Conservation (phyloP, 108 stramenopile genomes). For the Skeletonema menzelii region DNA sequence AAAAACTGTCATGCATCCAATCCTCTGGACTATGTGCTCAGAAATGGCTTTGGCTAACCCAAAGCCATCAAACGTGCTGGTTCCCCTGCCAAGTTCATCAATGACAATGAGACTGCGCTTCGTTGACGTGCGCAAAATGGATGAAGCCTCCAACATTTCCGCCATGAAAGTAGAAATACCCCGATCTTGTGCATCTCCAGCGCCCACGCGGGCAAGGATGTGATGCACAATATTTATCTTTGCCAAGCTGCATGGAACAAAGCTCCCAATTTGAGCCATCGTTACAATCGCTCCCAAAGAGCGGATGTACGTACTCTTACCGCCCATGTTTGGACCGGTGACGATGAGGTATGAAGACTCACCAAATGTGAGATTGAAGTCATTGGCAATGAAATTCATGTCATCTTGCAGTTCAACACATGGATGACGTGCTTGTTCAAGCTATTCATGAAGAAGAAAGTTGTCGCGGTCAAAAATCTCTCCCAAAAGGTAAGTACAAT, state of each 20-base stretch:
- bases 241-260: constrained; percentile 82
- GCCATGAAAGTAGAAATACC: constrained; percentile 99
- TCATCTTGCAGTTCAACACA: constrained; percentile 94
- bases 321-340: constrained; percentile 98
- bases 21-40: constrained; percentile 81
- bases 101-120: constrained; percentile 94
- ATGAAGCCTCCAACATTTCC: constrained; percentile 97
- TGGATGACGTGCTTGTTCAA: constrained; percentile 92
- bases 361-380: constrained; percentile 75
- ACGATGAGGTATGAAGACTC: constrained; percentile 82
- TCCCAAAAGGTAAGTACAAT: background rate
- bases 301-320: constrained; percentile 96
- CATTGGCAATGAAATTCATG: constrained; percentile 95
- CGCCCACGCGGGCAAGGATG: constrained; percentile 93
- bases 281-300: constrained; percentile 89
- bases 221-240: constrained; percentile 92
- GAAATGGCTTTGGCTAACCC: constrained; percentile 96
- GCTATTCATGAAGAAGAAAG: constrained; percentile 2
- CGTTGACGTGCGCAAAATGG: constrained; percentile 89
- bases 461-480: background rate
- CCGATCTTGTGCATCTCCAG: constrained; percentile 92
- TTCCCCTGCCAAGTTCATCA: constrained; percentile 99
- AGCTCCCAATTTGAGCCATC: constrained; percentile 95
- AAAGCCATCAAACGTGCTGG: constrained; percentile 96
- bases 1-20: constrained; percentile 91